Base-by-base conservation (phyloP, 345 rosid species). In the Salix caprea region DNA sequence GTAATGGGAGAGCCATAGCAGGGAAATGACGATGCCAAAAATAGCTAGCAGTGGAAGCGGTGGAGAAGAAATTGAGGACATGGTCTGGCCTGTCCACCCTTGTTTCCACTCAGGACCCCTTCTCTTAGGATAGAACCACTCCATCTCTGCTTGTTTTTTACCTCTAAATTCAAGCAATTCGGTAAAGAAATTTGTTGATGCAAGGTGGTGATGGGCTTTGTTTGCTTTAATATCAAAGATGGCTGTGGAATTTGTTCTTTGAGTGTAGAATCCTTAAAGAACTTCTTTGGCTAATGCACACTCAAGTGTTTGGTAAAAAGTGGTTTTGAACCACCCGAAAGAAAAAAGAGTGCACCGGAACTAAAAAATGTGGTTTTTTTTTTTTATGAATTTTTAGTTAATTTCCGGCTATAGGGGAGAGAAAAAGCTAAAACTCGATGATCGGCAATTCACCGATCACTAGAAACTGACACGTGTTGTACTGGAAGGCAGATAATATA, bases 31-130 rank as follows among this genome's bases (percentile, higher is more conserved):
- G 60, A 90, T 88, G 73, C 86, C 83, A 52, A 81, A 90, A 74
- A 90, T 62, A 30, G 82, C 72, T 7, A 88, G 84, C 72, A 90
- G 70, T 46, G 86, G 85, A 18, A 75, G 65, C 0, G 94, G 88
- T 5, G 88, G 90, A 2, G 74, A 6, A 0, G 91, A 84, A 37
- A 82, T 12, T 5, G 93, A 85, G 36, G 80, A 26, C 62, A 84
- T 11, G 48, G 88, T 83, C 60, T 83, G 85, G 70, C 77, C 78
- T 46, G 84, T 56, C 91, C 91, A 85, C 15, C 90, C 87, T 19
- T 82, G 88, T 80, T 88, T 90, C 90, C 91, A 87, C 40, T 85
- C 81, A 2, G 89, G 90, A 39, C 88, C 90, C 71, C 90, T 85
- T 84, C 90, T 86, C 69, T 28, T 84, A 0, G 88, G 81, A 62